Evolutionary conservation across 73 alveolate genomes (phyloP).

Genomic region (Chromera velia): DNA sequence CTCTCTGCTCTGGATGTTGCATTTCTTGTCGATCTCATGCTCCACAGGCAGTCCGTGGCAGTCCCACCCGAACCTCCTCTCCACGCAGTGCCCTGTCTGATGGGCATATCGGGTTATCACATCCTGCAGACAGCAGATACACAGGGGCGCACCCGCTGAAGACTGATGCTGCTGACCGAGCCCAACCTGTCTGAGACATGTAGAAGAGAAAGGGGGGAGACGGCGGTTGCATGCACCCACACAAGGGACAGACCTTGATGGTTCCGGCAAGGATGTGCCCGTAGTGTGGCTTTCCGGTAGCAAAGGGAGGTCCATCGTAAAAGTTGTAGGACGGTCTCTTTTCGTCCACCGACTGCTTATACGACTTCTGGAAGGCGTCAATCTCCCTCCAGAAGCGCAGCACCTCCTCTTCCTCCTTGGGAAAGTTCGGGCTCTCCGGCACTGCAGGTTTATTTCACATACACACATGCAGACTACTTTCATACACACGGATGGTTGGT

Average conservation of each 20-base stretch:
- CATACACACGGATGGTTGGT: too few relatives aligned
- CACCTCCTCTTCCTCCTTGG: constrained; percentile 88
- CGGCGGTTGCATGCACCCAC: not conserved
- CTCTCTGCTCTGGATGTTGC: constrained; percentile 71
- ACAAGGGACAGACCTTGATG: constrained; percentile 80
- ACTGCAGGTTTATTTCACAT: not conserved
- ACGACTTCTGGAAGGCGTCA: constrained; percentile 87
- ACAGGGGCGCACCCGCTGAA: too few relatives aligned
- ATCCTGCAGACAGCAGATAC: constrained; percentile 61
- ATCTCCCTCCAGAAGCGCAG: constrained; percentile 84
- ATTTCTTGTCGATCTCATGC: constrained; percentile 86
- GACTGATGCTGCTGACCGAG: too few relatives aligned
- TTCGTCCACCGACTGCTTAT: constrained; percentile 59
- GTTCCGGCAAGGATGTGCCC: constrained; percentile 99
- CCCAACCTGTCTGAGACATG: not conserved
- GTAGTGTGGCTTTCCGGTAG: constrained; percentile 99
- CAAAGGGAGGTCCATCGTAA: constrained; percentile 99
- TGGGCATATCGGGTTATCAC: constrained; percentile 97
- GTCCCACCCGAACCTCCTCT: constrained; percentile 99
- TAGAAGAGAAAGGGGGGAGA: not conserved
- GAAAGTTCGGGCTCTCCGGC: constrained; percentile 77
- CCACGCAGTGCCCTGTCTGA: constrained; percentile 88
- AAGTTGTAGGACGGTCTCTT: constrained; percentile 87
- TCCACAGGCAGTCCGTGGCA: constrained; percentile 99
- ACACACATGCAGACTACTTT: too few relatives aligned